Conservation (phyloP, 495 filamentous ascomycete species). For the Neurospora sublineolata region DNA sequence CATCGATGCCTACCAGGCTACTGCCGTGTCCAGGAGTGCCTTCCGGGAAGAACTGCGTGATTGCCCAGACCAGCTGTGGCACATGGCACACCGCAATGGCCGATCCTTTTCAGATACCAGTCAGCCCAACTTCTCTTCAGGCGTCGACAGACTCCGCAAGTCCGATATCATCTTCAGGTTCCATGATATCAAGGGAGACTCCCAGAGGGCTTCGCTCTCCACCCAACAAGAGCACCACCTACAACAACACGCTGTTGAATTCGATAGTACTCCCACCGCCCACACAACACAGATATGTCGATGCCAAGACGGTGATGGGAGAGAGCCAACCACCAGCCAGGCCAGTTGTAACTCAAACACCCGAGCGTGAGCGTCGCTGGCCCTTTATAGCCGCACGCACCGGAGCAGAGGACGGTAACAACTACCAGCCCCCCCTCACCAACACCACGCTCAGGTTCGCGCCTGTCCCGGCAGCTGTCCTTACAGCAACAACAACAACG, state of each 20-base stretch:
- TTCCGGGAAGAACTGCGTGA: not conserved
- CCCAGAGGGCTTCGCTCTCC: not conserved
- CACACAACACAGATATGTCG: not conserved
- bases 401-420: not conserved
- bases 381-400: not conserved
- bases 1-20: slow-evolving; percentile 1
- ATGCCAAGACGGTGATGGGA: not conserved
- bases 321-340: not conserved
- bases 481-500: not conserved
- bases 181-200: not conserved
- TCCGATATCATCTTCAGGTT: not conserved
- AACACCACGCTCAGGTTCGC: not conserved
- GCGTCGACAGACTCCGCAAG: not conserved
- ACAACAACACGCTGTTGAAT: not conserved
- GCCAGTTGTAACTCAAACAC: not conserved
- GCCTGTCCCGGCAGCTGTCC: not conserved
- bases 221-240: not conserved
- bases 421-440: not conserved
- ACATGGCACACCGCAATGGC: not conserved
- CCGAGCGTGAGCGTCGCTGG: not conserved
- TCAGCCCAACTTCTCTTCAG: not conserved
- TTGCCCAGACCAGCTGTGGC: not conserved
- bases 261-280: slow-evolving; percentile 5
- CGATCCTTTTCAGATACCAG: slow-evolving; percentile 1
- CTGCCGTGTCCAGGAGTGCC: slow-evolving; percentile 3